A percentile compares a stretch with the other conserved stretches of the same genome.
Conservation (phyloP, 2,329 filamentous ascomycete genomes). For the Clarireedia paspali region DNA sequence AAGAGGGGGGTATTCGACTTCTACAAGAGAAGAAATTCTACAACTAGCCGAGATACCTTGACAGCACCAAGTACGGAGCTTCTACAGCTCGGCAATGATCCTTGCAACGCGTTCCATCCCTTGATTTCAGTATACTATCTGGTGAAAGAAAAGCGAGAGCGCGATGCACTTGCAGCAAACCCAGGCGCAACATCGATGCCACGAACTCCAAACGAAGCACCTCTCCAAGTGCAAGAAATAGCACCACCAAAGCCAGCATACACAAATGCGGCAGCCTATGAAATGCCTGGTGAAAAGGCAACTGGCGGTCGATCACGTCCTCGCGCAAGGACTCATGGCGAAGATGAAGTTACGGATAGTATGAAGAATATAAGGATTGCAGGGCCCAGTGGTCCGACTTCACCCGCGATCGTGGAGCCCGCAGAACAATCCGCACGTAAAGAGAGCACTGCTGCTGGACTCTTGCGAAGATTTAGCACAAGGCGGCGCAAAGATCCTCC, state of each 20-base stretch:
- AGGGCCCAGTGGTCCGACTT: conserved; percentile 38
- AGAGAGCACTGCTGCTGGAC: conserved; percentile 76
- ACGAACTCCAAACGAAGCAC: conserved; percentile 43
- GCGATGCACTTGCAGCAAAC: conserved; percentile 54
- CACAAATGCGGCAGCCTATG: conserved; percentile 77
- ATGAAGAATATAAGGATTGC: conserved; percentile 57
- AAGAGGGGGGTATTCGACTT: conserved; percentile 85
- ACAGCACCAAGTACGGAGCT: conserved; percentile 78
- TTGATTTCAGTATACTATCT: conserved; percentile 92
- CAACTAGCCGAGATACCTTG: conserved; percentile 80
- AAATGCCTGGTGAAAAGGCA: conserved; percentile 82
- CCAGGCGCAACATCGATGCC: conserved; percentile 52
- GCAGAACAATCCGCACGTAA: conserved; percentile 64
- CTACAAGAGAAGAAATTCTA: conserved; percentile 89
- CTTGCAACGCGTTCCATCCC: conserved; percentile 87
- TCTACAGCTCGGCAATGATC: conserved; percentile 74
- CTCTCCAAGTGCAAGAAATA: conserved; percentile 62
- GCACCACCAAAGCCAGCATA: conserved; percentile 77
- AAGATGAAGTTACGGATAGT: conserved; percentile 76
- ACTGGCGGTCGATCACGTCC: conserved; percentile 78
- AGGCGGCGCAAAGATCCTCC: conserved; percentile 60
- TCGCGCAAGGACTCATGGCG: conserved; percentile 84
- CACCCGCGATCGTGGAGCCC: conserved; percentile 45
- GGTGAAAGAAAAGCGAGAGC: conserved; percentile 87
- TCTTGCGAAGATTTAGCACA: conserved; percentile 87